These are phyloP conservation scores for Fraxinus velutina DNA, from an alignment of 305 asterid genomes.

Conservation along the genomic window DNA sequence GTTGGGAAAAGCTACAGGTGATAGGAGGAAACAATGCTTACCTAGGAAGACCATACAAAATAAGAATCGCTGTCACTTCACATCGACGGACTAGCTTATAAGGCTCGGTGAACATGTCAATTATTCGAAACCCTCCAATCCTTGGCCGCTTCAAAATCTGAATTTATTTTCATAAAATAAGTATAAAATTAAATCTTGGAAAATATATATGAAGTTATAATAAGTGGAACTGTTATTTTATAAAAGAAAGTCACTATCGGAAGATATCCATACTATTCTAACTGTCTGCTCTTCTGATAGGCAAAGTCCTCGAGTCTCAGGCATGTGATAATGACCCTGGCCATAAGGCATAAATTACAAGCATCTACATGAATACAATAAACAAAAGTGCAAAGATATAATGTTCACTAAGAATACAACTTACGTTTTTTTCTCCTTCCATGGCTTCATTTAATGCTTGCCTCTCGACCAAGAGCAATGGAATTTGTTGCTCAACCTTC, in stretches of 20 bases:
- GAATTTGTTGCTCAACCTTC: constrained; percentile 97
- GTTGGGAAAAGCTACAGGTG: not conserved
- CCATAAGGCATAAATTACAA: constrained; percentile 12
- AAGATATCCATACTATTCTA: constrained; percentile 64
- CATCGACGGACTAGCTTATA: constrained; percentile 67
- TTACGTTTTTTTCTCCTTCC: constrained; percentile 95
- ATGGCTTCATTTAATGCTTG: constrained; percentile 97
- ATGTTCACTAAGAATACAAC: constrained; percentile 11
- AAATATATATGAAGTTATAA: not conserved
- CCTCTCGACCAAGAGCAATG: constrained; percentile 91
- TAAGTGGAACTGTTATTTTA: not conserved
- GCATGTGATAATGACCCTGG: constrained; percentile 97
- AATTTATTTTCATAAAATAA: constrained; percentile 16
- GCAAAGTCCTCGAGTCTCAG: constrained; percentile 98
- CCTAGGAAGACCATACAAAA: constrained; percentile 95
- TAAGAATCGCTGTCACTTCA: constrained; percentile 97
- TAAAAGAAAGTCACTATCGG: not conserved
- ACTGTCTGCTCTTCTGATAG: constrained; percentile 95
- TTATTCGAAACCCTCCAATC: constrained; percentile 73
- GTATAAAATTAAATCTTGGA: not conserved
- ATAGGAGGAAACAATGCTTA: constrained; percentile 23
- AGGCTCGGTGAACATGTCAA: constrained; percentile 94
- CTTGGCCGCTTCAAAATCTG: constrained; percentile 83
- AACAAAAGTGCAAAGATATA: not conserved
- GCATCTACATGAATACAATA: not conserved